Evolutionary conservation across 2,329 filamentous ascomycete genomes (phyloP), one percentile per base, ranked within the genome.

Genomic region (Colletotrichum truncatum): DNA sequence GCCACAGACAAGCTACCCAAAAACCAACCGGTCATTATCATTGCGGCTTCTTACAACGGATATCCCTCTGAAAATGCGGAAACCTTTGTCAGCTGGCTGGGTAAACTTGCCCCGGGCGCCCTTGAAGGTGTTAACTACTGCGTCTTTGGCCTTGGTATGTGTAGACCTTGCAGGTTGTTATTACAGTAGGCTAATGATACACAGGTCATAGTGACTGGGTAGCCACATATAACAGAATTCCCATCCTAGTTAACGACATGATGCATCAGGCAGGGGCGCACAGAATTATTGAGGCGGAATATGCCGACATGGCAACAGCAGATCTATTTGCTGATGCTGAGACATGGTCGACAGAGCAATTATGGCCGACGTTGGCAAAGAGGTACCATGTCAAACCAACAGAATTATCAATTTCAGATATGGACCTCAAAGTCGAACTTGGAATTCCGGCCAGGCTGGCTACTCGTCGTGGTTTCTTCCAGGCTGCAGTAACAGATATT

Each of bases 41-140:
- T 94, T 67, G 89, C 89, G 0, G 85, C 91, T 0, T 90, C 88
- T 1, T 94, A 94, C 69, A 91, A 94, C 71, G 92, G 92, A 1
- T 84, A 92, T 58, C 89, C 92, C 0, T 87, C 91, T 0, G 90
- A 93, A 66, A 93, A 94, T 67, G 92, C 91, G 0, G 83, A 80
- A 0, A 83, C 87, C 51, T 94, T 94, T 70, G 84, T 90, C 23
- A 79, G 83, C 16, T 94, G 91, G 91, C 75, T 93, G 6, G 81
- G 88, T 68, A 79, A 72, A 11, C 77, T 86, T 10, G 14, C 21
- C 0, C 79, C 84, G 59, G 82, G 78, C 8, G 70, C 76, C 0
- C 77, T 92, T 21, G 78, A 86, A 8, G 84, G 82, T 7, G 84
- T 90, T 1, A 80, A 84, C 2, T 94, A 89, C 72, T 85, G 90